Conservation (phyloP, 805 yeast genomes). For the Blastobotrys peoriensis region DNA sequence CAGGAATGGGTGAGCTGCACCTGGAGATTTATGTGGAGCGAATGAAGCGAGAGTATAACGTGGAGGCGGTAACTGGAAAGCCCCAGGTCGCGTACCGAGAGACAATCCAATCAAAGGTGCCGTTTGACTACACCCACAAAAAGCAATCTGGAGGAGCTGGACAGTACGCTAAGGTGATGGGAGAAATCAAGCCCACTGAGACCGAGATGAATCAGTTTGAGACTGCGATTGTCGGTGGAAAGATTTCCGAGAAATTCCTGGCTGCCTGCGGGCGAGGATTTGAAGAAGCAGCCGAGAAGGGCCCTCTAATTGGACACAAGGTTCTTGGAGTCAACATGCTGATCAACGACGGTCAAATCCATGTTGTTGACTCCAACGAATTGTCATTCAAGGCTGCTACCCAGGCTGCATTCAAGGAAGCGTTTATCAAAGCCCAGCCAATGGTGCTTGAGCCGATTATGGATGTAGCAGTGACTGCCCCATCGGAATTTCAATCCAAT, state of each 20-base stretch:
- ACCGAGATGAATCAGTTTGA: constrained; percentile 60
- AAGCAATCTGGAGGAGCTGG: constrained; percentile 99
- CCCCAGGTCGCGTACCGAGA: constrained; percentile 99
- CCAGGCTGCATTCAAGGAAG: constrained; percentile 83
- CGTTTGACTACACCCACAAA: constrained; percentile 92
- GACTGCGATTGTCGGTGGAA: constrained; percentile 92
- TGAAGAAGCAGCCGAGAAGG: constrained; percentile 90
- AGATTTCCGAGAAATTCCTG: constrained; percentile 90
- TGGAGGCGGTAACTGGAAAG: constrained; percentile 90
- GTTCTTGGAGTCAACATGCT: constrained; percentile 92
- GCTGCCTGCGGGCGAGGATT: constrained; percentile 94
- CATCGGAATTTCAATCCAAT: constrained; percentile 91
- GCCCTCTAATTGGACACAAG: constrained; percentile 91
- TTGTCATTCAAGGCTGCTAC: constrained; percentile 93
- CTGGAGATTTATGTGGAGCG: constrained; percentile 97
- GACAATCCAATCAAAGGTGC: constrained; percentile 64
- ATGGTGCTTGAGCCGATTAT: constrained; percentile 93
- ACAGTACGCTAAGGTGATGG: constrained; percentile 95
- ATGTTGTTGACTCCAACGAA: constrained; percentile 95
- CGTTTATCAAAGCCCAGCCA: constrained; percentile 78
- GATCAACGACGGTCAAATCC: constrained; percentile 95
- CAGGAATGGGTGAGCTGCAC: constrained; percentile 98
- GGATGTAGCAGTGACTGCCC: constrained; percentile 90
- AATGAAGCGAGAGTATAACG: constrained; percentile 95
- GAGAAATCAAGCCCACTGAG: constrained; percentile 58